These are phyloP conservation scores for Aspergillus jensenii DNA, from an alignment of 2,329 filamentous ascomycete genomes.

Conservation along the genomic window DNA sequence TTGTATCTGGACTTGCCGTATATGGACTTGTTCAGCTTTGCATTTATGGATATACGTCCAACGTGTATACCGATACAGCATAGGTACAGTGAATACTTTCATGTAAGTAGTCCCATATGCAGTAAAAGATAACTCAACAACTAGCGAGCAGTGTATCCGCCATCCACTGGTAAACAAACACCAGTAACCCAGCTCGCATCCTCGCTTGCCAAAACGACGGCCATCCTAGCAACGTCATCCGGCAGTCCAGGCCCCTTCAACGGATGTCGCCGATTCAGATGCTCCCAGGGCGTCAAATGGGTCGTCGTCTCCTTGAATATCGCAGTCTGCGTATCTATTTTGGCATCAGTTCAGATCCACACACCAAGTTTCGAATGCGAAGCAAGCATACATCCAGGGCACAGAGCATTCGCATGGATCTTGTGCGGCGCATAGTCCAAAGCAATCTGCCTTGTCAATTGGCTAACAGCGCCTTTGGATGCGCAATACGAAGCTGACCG, in stretches of 20 bases:
- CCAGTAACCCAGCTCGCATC: constrained; percentile 50
- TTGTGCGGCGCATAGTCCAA: constrained; percentile 50
- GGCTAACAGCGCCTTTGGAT: constrained; percentile 52
- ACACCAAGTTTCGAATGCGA: not conserved
- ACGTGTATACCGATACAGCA: too few species aligned
- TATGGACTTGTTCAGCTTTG: too few species aligned
- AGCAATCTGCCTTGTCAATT: constrained; percentile 51
- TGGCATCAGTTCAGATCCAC: not conserved
- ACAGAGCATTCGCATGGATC: constrained; percentile 56
- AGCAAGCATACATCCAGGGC: constrained; percentile 47
- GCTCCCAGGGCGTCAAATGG: not conserved
- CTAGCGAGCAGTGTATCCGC: constrained; percentile 38
- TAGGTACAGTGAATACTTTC: too few species aligned
- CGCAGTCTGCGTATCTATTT: constrained; percentile 27
- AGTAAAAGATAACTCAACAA: too few species aligned
- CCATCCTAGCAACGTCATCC: constrained; percentile 40
- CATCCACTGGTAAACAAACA: constrained; percentile 47
- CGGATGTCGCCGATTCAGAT: constrained; percentile 22
- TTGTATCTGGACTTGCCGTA: too few species aligned
- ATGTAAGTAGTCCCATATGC: too few species aligned
- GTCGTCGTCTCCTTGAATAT: constrained; percentile 17
- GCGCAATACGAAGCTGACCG: constrained; percentile 43
- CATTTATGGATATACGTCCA: too few species aligned
- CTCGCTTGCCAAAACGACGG: constrained; percentile 49
- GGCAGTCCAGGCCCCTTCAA: constrained; percentile 28